These are phyloP conservation scores for Fusarium acutatum DNA, from an alignment of 2,329 filamentous ascomycete genomes.

Conservation along the genomic window DNA sequence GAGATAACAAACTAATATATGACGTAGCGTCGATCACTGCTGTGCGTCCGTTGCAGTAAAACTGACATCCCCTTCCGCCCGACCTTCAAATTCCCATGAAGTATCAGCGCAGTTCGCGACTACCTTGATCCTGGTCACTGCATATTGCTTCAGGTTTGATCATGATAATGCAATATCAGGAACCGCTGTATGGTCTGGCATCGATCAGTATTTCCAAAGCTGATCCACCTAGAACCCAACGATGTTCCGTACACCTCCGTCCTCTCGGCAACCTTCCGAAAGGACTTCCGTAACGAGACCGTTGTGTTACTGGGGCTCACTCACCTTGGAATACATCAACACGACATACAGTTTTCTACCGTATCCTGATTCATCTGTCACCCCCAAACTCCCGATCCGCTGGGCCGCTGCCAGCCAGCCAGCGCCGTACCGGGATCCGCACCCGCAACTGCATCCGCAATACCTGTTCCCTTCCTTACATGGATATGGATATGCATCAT, in stretches of 20 bases:
- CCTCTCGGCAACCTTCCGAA: constrained; percentile 42
- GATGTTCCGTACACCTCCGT: constrained; percentile 39
- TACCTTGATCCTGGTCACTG: constrained; percentile 9
- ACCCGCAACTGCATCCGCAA: constrained; percentile 19
- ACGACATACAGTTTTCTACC: background rate
- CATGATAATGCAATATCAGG: constrained; percentile 2
- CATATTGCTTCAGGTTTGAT: background rate
- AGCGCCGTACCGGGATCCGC: constrained; percentile 23
- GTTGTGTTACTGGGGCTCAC: constrained; percentile 18
- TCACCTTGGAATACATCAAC: constrained; percentile 15
- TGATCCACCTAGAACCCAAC: constrained; percentile 12
- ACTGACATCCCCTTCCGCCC: background rate
- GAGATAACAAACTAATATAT: constrained; percentile 2
- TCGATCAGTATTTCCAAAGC: background rate
- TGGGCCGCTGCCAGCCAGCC: constrained; percentile 35
- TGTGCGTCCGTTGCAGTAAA: constrained; percentile 4
- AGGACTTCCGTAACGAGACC: constrained; percentile 13
- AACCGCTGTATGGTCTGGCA: constrained; percentile 7
- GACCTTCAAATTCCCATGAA: constrained; percentile 22
- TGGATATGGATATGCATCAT: constrained; percentile 2
- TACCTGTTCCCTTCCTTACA: constrained; percentile 9
- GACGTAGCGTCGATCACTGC: constrained; percentile 12
- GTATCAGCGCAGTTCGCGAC: constrained; percentile 4
- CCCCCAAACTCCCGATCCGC: constrained; percentile 38
- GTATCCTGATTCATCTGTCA: background rate